phyloP scores from a whole-genome alignment of 2,329 filamentous ascomycete genomes.

The Fusarium sp. region DNA sequence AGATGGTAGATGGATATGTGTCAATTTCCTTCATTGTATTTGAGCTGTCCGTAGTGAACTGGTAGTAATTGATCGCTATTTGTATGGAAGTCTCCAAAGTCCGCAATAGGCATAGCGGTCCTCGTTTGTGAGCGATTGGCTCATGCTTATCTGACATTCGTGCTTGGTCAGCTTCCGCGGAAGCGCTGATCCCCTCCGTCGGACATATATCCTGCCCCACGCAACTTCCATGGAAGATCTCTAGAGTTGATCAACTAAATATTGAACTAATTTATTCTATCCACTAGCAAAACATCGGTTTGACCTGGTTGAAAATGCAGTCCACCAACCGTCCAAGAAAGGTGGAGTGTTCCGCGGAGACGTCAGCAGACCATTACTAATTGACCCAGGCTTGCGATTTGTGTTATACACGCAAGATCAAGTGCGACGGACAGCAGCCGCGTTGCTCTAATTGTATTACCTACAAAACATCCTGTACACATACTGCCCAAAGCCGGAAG shows the following conservation, averaged over 20 bases:
- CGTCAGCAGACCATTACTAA: not conserved
- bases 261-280: not conserved
- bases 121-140: not conserved
- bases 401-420: constrained; percentile 19
- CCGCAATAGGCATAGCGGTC: not conserved
- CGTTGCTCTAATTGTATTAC: constrained; percentile 13
- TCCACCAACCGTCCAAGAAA: not conserved
- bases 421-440: constrained; percentile 7
- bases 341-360: not conserved
- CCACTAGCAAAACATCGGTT: fast-evolving
- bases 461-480: not conserved
- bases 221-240: not conserved
- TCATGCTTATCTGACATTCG: not conserved
- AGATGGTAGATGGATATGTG: not conserved
- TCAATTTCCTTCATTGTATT: not conserved
- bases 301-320: not conserved
- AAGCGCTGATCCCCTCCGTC: not conserved
- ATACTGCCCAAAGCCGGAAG: not conserved
- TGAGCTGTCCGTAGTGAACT: too few relatives aligned
- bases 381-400: constrained; percentile 1
- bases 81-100: not conserved
- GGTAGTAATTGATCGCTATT: not conserved
- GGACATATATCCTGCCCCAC: not conserved
- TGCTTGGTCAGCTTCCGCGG: constrained; percentile 23
- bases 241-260: too few relatives aligned